Evolutionary conservation across 73 alveolate species (phyloP).

Genomic region (Paramecium tetraurelia): DNA sequence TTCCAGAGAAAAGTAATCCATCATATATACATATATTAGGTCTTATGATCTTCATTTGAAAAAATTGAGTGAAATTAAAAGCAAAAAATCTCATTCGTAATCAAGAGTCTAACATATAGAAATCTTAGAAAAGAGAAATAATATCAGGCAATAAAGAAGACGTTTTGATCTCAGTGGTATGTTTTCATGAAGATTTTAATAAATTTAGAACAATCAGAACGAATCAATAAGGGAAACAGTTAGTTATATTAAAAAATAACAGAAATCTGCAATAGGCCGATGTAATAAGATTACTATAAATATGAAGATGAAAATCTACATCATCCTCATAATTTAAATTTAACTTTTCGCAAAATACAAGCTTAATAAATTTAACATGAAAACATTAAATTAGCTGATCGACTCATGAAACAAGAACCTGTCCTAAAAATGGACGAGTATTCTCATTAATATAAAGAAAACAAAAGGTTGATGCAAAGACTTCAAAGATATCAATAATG

Average conservation of each 20-base stretch:
- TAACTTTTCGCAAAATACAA: not conserved
- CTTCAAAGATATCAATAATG: not conserved
- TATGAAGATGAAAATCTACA: slow-evolving; percentile 17
- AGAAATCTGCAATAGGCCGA: slow-evolving; percentile 14
- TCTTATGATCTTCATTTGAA: slow-evolving; percentile 25
- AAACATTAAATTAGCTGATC: not conserved
- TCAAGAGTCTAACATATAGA: slow-evolving; percentile 1
- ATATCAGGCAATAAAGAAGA: slow-evolving; percentile 1
- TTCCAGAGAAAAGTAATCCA: slow-evolving; percentile 35
- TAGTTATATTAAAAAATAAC: slow-evolving; percentile 2
- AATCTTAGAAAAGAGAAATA: slow-evolving; percentile 21
- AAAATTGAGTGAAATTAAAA: slow-evolving; percentile 6
- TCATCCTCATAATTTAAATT: slow-evolving; percentile 38
- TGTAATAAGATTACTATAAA: slow-evolving; percentile 4
- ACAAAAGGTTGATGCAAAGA: not conserved
- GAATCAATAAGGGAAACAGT: slow-evolving; percentile 10
- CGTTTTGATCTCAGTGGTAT: slow-evolving; percentile 19
- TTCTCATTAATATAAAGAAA: not conserved
- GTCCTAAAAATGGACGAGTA: slow-evolving; percentile 6
- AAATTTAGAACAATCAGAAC: not conserved
- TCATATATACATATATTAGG: not conserved
- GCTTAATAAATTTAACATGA: slow-evolving; percentile 24
- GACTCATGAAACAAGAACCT: slow-evolving; percentile 43
- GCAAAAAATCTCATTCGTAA: not conserved
- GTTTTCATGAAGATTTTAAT: not conserved